These are phyloP conservation scores for Vitis cinerea DNA, from an alignment of 164 flowering plant genomes.

Conservation along the genomic window DNA sequence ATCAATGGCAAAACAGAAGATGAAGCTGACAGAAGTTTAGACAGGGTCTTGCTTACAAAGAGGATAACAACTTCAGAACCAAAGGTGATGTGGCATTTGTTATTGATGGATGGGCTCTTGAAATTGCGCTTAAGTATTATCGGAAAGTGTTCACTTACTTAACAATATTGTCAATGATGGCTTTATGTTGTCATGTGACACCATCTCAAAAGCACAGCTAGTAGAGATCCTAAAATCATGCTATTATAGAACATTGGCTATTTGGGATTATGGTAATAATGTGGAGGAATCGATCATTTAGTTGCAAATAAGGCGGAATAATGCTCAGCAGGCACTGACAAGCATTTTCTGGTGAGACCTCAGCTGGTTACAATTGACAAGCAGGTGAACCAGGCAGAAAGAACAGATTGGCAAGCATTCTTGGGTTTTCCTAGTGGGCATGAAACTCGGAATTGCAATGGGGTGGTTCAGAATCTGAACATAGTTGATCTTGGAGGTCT, in stretches of 20 bases:
- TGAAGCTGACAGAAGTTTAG: constrained; percentile 84
- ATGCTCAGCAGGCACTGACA: too few species aligned
- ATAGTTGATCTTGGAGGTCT: too few species aligned
- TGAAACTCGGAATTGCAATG: too few species aligned
- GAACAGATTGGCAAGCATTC: too few species aligned
- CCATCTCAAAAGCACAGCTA: constrained; percentile 99
- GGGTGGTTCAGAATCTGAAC: too few species aligned
- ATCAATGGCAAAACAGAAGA: constrained; percentile 94
- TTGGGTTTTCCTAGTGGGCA: too few species aligned
- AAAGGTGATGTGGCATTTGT: constrained; percentile 99
- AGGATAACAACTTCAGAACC: constrained; percentile 86
- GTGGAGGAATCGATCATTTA: constrained; percentile 22
- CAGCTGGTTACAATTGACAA: too few species aligned
- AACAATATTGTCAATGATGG: constrained; percentile 89
- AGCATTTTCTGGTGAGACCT: too few species aligned
- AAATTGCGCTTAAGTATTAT: constrained; percentile 78
- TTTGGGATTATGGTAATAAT: constrained; percentile 99
- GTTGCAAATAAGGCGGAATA: too few species aligned
- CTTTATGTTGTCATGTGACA: constrained; percentile 97
- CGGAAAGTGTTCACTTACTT: constrained; percentile 84
- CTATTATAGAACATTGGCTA: constrained; percentile 93
- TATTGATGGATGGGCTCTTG: constrained; percentile 99
- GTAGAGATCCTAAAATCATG: constrained; percentile 88
- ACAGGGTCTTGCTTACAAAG: constrained; percentile 93
- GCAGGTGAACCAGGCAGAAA: too few species aligned